Conservation (phyloP, 2,329 filamentous ascomycete species). For the Thermoascus crustaceus region DNA sequence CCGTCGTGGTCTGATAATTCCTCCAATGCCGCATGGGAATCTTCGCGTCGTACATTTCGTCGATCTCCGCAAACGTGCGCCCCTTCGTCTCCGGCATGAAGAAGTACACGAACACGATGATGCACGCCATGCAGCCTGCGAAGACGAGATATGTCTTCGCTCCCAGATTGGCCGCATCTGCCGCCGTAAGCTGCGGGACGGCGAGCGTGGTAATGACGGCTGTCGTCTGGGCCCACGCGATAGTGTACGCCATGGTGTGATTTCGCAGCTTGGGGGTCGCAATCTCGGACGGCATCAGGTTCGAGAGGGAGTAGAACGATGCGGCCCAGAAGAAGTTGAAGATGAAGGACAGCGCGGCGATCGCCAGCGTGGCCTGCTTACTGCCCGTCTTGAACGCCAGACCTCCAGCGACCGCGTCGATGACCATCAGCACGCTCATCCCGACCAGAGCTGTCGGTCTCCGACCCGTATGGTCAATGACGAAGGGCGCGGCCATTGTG, state of each 20-base stretch:
- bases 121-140: constrained; percentile 23
- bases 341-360: constrained; percentile 27
- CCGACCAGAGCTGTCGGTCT: constrained; percentile 29
- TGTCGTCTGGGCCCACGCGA: constrained; percentile 28
- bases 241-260: constrained; percentile 29
- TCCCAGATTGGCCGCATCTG: constrained; percentile 24
- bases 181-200: constrained; percentile 27
- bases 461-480: constrained; percentile 28
- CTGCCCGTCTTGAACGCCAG: constrained; percentile 23
- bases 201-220: constrained; percentile 33
- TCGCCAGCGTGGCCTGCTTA: constrained; percentile 16
- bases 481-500: constrained; percentile 26
- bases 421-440: constrained; percentile 25
- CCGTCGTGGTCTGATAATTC: constrained; percentile 18
- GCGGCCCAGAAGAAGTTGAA: constrained; percentile 33
- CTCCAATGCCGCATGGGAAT: constrained; percentile 27
- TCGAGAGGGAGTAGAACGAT: constrained; percentile 28
- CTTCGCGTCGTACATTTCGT: constrained; percentile 27
- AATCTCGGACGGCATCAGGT: constrained; percentile 29
- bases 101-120: constrained; percentile 21
- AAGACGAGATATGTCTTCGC: constrained; percentile 29
- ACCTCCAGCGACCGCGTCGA: constrained; percentile 25
- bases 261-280: constrained; percentile 30
- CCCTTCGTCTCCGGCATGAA: constrained; percentile 24
- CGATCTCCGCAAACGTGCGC: constrained; percentile 25